A percentile compares a stretch with the other conserved stretches of the same genome.
phyloP scores from a whole-genome alignment of 2,329 filamentous ascomycete genomes.

The Colletotrichum truncatum region DNA sequence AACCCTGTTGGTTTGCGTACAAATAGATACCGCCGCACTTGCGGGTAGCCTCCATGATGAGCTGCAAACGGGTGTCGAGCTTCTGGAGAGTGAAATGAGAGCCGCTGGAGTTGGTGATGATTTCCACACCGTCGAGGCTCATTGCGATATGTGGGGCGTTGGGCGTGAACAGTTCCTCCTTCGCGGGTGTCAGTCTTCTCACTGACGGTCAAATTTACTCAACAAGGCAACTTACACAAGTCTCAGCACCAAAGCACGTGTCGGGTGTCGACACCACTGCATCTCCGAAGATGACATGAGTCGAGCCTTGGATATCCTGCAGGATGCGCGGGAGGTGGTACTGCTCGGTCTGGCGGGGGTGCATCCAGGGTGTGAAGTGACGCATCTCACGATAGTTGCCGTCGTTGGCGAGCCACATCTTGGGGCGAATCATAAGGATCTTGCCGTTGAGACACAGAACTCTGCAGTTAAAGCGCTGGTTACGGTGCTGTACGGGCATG shows the following conservation, averaged over 20 bases:
- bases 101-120: conserved; percentile 76
- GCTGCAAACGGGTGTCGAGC: conserved; percentile 67
- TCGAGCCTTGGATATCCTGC: conserved; percentile 56
- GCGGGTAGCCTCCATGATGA: conserved; percentile 73
- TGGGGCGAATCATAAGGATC: conserved; percentile 77
- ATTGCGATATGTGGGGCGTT: conserved; percentile 42
- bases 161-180: conserved; percentile 70
- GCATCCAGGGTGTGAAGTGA: conserved; percentile 72
- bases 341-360: conserved; percentile 67
- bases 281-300: conserved; percentile 72
- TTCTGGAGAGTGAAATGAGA: conserved; percentile 71
- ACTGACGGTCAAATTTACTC: too few relatives aligned
- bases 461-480: conserved; percentile 48
- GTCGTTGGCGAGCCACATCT: conserved; percentile 75
- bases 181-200: not conserved
- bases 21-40: conserved; percentile 52
- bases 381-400: conserved; percentile 70
- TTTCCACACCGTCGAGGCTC: conserved; percentile 68
- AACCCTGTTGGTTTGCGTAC: conserved; percentile 65
- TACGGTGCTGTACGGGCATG: conserved; percentile 66
- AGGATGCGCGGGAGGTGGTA: conserved; percentile 71
- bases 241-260: conserved; percentile 65
- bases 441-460: conserved; percentile 64
- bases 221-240: conserved; percentile 55
- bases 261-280: conserved; percentile 68